Evolutionary conservation across 2,329 filamentous ascomycete species (phyloP).

Genomic region (Microdochium bolleyi): DNA sequence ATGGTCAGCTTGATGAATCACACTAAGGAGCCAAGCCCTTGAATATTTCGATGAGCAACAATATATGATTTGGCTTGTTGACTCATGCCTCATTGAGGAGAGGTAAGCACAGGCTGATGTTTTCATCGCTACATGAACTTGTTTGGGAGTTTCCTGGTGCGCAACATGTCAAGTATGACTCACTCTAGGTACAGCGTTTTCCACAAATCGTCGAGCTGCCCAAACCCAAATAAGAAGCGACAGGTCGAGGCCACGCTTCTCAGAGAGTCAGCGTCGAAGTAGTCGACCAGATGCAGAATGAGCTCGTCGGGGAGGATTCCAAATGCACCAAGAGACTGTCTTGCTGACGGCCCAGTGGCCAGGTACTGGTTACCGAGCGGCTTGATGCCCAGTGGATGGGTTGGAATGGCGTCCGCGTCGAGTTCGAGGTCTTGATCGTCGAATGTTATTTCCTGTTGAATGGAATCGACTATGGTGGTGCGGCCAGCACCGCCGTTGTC

Average conservation of each 20-base stretch:
- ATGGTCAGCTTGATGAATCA: not conserved
- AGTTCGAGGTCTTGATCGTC: not conserved
- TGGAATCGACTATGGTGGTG: too few species aligned
- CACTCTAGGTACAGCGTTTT: slow-evolving; percentile 78
- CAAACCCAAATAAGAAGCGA: slow-evolving; percentile 80
- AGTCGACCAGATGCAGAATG: slow-evolving; percentile 67
- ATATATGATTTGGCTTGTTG: not conserved
- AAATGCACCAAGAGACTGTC: slow-evolving; percentile 57
- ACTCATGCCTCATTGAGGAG: not conserved
- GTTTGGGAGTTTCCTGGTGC: not conserved
- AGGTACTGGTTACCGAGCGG: slow-evolving; percentile 79
- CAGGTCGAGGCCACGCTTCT: slow-evolving; percentile 67
- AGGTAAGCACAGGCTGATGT: slow-evolving; percentile 1
- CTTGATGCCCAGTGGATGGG: slow-evolving; percentile 77
- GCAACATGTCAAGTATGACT: slow-evolving; percentile 30
- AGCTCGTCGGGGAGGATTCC: slow-evolving; percentile 71
- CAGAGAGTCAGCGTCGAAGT: slow-evolving; percentile 56
- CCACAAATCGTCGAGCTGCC: slow-evolving; percentile 80
- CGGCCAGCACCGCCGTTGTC: too few species aligned
- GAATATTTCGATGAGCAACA: not conserved
- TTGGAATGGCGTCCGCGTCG: slow-evolving; percentile 48
- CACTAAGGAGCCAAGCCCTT: not conserved
- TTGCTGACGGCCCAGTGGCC: slow-evolving; percentile 57
- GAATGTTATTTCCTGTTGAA: not conserved
- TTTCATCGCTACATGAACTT: not conserved